Evolutionary conservation across 2,329 filamentous ascomycete species (phyloP), one percentile per base, ranked within the genome.

Genomic region (Alternaria conjuncta): DNA sequence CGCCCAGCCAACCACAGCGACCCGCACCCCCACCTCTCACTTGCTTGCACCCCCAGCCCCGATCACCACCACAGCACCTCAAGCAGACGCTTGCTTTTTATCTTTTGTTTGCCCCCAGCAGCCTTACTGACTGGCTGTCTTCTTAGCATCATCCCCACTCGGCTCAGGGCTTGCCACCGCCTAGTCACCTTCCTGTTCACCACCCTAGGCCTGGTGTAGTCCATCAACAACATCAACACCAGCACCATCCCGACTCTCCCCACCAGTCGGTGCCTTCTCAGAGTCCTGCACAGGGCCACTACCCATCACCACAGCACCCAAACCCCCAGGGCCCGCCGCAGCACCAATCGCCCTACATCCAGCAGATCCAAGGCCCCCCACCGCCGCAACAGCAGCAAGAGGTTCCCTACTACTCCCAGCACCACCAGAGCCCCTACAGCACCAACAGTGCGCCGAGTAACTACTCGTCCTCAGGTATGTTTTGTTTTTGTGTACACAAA

Each of bases 401-500:
- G 71, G 83, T 92, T 56, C 86, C 89, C 49, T 89, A 87, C 73
- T 97, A 95, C 81, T 89, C 91, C 77, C 88, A 91, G 62, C 92
- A 96, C 78, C 92, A 96, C 77, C 92, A 92, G 67, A 93, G 90
- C 79, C 88, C 92, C 11, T 97, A 97, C 84, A 94, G 91, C 82
- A 91, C 92, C 59, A 90, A 92, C 71, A 93, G 91, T 82, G 88
- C 91, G 65, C 89, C 91, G 59, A 92, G 91, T 82, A 92, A 92
- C 83, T 97, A 97, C 82, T 90, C 92, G 68, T 93, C 93, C 78
- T 92, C 92, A 73, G 78, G 78, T 81, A 76, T 60, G 77, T 70
- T 12, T 61, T 64, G 26, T 65, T 63, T 57, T 63, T 63, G 13
- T 43, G 43, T 21, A 36, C 61, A 47, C 45, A 41, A 41, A 43